Base-by-base conservation (phyloP, 176 grass and related monocot genomes). In the Aegilops speltoides region DNA sequence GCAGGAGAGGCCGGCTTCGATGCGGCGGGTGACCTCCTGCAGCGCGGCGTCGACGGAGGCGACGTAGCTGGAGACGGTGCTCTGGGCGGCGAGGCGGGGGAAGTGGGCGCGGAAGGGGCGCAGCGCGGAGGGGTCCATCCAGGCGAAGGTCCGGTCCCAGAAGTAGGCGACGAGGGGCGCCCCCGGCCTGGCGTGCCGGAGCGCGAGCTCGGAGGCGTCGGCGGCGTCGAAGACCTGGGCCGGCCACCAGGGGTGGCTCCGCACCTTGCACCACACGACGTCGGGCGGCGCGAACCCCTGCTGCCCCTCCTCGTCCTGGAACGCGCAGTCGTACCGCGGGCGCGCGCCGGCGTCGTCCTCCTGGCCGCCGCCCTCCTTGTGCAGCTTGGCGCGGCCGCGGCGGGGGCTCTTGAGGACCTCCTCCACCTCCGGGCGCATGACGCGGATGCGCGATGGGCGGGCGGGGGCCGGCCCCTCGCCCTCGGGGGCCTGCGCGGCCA, bases 221-320 rank as follows among this genome's bases (percentile, higher is more conserved):
- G 89, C 81, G 15, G 86, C 77, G 81, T 92, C 86, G 64, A 98
- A 95, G 43, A 95, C 92, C 83, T 93, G 89, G 17, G 88, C 96
- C 7, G 93, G 96, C 96, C 96, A 98, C 96, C 96, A 98, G 6
- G 96, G 93, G 78, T 98, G 91, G 62, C 88, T 93, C 78, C 82
- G 91, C 86, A 98, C 93, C 87, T 95, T 98, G 79, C 91, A 88
- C 93, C 93, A 95, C 11, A 93, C 93, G 68, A 95, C 70, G 10
- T 90, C 79, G 15, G 85, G 86, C 38, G 89, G 77, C 24, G 66
- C 40, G 16, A 98, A 95, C 4, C 29, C 54, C 54, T 22, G 50
- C 50, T 54, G 62, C 7, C 72, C 38, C 22, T 65, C 63, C n/a
- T 88, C 89, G 12, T 85, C 59, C 82, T 91, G 91, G 37, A 95